Evolutionary conservation across 2,329 filamentous ascomycete species (phyloP).

Genomic region (Fusarium sp.): DNA sequence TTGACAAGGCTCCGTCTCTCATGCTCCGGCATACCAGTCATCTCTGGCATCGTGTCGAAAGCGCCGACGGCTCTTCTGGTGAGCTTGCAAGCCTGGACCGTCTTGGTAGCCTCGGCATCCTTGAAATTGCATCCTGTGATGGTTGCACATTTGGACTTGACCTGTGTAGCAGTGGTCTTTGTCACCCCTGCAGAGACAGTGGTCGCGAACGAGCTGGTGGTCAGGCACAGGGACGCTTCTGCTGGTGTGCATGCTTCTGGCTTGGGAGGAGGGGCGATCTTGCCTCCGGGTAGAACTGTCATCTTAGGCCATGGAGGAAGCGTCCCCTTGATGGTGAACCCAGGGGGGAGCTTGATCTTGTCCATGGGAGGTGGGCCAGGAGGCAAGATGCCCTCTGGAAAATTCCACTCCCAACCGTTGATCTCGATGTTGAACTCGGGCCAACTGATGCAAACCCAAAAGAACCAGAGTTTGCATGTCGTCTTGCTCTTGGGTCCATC

Average conservation of each 20-base stretch:
- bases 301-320: constrained; percentile 22
- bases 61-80: not conserved
- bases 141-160: not conserved
- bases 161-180: not conserved
- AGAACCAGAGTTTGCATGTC: not conserved
- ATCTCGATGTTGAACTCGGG: not conserved
- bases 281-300: constrained; percentile 1
- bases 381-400: not conserved
- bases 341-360: constrained; percentile 1
- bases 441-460: not conserved
- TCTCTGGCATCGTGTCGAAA: not conserved
- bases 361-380: not conserved
- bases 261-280: not conserved
- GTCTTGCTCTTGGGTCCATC: not conserved
- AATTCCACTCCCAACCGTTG: not conserved
- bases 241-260: not conserved
- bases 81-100: not conserved
- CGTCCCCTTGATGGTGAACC: constrained; percentile 9
- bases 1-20: not conserved
- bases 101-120: not conserved
- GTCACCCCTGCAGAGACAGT: not conserved
- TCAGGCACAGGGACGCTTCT: not conserved
- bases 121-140: not conserved
- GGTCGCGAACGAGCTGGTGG: not conserved
- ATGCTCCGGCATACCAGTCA: not conserved